phyloP scores from a whole-genome alignment of 345 rosid species.

The Laguncularia racemosa region DNA sequence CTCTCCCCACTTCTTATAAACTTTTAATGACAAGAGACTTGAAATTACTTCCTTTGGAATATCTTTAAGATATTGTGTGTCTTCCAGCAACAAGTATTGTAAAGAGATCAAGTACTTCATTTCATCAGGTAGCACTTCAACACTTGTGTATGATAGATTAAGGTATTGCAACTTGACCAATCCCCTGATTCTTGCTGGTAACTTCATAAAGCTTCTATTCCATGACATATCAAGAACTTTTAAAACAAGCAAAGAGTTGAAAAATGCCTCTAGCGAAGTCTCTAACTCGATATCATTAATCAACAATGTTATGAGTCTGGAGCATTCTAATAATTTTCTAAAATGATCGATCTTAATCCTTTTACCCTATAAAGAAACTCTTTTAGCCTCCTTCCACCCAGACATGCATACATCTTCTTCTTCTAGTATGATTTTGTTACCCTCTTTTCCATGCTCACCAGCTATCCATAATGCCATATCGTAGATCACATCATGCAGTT shows the following conservation, averaged over 20 bases:
- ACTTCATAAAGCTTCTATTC: conserved; percentile 2
- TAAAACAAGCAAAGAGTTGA: conserved; percentile 16
- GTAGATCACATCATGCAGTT: conserved; percentile 38
- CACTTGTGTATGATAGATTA: conserved; percentile 13
- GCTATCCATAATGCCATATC: conserved; percentile 38
- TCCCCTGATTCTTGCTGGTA: conserved; percentile 17
- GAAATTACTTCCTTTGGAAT: conserved; percentile 9
- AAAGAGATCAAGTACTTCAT: conserved; percentile 17
- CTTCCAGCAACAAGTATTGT: conserved; percentile 13
- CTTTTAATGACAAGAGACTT: conserved; percentile 7
- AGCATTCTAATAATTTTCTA: too few relatives aligned
- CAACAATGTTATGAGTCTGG: conserved; percentile 21
- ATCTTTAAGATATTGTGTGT: neutral
- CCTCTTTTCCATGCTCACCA: neutral
- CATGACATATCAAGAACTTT: conserved; percentile 21
- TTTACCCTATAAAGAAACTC: conserved; percentile 20
- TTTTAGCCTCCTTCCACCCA: conserved; percentile 12
- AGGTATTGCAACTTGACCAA: conserved; percentile 15
- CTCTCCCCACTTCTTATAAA: too few relatives aligned
- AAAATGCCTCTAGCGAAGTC: conserved; percentile 10
- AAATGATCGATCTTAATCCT: too few relatives aligned
- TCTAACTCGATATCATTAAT: conserved; percentile 6
- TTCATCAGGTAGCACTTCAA: conserved; percentile 19
- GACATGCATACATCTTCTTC: conserved; percentile 1
- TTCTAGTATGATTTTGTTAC: conserved; percentile 9